Evolutionary conservation across 2,329 filamentous ascomycete genomes (phyloP).

Genomic region (Aspergillus transmontanensis): DNA sequence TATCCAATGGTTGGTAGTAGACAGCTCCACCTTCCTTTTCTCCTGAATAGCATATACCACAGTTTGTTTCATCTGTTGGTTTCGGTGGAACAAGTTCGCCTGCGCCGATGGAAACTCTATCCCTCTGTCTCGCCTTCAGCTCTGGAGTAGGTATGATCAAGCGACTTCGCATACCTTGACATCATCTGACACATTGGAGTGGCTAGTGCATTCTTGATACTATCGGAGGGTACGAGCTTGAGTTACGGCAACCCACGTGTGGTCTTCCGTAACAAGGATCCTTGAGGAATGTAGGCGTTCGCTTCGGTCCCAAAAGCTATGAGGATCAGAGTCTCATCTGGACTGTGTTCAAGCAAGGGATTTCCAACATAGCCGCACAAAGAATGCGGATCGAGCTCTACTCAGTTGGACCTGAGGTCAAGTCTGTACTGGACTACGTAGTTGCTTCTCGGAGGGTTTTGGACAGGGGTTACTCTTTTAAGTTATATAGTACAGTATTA

Average conservation of each 20-base stretch:
- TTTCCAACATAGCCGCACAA: background rate
- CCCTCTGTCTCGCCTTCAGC: background rate
- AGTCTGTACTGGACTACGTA: background rate
- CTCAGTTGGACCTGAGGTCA: background rate
- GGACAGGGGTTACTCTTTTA: background rate
- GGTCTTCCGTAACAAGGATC: background rate
- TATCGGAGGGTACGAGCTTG: too few species aligned
- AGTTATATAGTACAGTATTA: too few species aligned
- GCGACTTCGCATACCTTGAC: background rate
- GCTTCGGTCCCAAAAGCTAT: background rate
- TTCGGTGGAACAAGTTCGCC: background rate
- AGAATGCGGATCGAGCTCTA: background rate
- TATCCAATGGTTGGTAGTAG: background rate
- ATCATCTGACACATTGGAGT: background rate
- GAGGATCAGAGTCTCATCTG: background rate
- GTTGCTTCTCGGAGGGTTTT: background rate
- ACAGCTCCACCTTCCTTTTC: background rate
- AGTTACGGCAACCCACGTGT: background rate
- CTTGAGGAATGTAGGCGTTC: background rate
- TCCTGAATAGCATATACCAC: background rate
- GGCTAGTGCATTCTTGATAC: background rate
- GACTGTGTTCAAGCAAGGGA: background rate
- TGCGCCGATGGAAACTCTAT: background rate
- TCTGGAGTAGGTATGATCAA: background rate
- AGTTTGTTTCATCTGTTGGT: background rate